These are phyloP conservation scores for Dactylellina parvicollis DNA, from an alignment of 2,329 filamentous ascomycete genomes.

Conservation along the genomic window DNA sequence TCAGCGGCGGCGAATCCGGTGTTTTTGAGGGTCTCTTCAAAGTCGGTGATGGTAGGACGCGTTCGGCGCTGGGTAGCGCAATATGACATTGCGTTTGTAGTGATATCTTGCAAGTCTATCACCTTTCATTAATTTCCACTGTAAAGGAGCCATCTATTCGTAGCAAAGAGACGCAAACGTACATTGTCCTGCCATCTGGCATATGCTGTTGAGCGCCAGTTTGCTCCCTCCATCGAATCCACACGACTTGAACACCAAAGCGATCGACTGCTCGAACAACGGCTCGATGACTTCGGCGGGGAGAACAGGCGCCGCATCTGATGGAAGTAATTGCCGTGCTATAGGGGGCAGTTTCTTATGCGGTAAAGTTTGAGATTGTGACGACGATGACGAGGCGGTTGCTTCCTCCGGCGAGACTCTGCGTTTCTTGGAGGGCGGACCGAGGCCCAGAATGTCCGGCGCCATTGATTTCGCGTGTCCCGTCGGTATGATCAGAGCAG, in stretches of 20 bases:
- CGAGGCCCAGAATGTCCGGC: slow-evolving; percentile 48
- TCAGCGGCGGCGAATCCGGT: slow-evolving; percentile 50
- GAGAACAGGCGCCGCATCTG: slow-evolving; percentile 37
- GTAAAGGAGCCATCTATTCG: background rate
- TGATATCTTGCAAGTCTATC: slow-evolving; percentile 44
- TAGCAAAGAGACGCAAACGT: background rate
- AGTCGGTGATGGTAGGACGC: slow-evolving; percentile 57
- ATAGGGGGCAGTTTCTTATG: slow-evolving; percentile 42
- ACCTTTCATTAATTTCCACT: background rate
- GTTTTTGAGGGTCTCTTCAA: slow-evolving; percentile 56
- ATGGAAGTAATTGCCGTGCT: slow-evolving; percentile 32
- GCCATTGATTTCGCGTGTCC: slow-evolving; percentile 40
- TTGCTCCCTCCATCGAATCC: slow-evolving; percentile 41
- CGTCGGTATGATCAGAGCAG: background rate
- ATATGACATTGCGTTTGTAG: slow-evolving; percentile 34
- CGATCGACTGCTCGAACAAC: slow-evolving; percentile 46
- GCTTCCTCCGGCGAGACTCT: slow-evolving; percentile 47
- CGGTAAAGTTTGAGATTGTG: background rate
- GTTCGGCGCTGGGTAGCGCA: slow-evolving; percentile 56
- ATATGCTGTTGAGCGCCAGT: slow-evolving; percentile 30
- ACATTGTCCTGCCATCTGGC: slow-evolving; percentile 43
- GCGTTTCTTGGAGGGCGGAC: slow-evolving; percentile 50
- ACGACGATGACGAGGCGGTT: background rate
- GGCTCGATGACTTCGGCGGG: slow-evolving; percentile 39
- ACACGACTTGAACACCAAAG: slow-evolving; percentile 42